phyloP scores from a whole-genome alignment of 768 basidiomycete genomes.

The Hemileccinum impolitum region DNA sequence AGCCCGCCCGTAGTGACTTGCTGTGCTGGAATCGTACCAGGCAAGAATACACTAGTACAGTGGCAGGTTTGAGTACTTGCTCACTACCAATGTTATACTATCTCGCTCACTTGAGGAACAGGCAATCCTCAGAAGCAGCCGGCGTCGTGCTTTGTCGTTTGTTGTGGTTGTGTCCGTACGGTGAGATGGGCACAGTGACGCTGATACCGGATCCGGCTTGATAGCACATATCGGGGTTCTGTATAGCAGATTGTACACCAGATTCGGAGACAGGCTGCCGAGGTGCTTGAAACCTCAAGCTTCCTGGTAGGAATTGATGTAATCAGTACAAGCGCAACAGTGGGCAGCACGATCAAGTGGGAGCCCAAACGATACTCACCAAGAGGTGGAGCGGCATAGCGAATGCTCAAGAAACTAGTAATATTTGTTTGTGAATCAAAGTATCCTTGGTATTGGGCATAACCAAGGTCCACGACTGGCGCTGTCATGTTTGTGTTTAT shows the following conservation, averaged over 20 bases:
- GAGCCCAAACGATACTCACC: constrained; percentile 27
- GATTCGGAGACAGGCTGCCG: constrained; percentile 15
- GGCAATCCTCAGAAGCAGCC: constrained; percentile 30
- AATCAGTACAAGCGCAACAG: neutral
- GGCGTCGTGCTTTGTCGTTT: constrained; percentile 8
- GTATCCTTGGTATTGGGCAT: constrained; percentile 30
- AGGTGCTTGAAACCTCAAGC: constrained; percentile 29
- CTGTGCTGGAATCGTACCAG: constrained; percentile 4
- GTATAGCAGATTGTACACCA: constrained; percentile 26
- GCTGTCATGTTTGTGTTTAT: neutral
- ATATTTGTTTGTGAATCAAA: constrained; percentile 19
- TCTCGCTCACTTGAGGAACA: constrained; percentile 20
- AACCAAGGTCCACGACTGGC: constrained; percentile 28
- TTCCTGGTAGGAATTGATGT: constrained; percentile 4
- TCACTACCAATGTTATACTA: no score
- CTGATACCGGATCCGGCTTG: constrained; percentile 12
- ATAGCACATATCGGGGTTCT: constrained; percentile 25
- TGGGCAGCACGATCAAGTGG: no score
- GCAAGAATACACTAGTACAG: constrained; percentile 10
- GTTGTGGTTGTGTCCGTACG: constrained; percentile 1
- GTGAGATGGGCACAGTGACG: constrained; percentile 5
- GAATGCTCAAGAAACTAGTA: constrained; percentile 27
- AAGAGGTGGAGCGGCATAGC: constrained; percentile 49
- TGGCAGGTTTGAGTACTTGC: neutral
- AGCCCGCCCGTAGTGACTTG: constrained; percentile 5